Base-by-base conservation (phyloP, 345 rosid species). In the Eucalyptus sp. region DNA sequence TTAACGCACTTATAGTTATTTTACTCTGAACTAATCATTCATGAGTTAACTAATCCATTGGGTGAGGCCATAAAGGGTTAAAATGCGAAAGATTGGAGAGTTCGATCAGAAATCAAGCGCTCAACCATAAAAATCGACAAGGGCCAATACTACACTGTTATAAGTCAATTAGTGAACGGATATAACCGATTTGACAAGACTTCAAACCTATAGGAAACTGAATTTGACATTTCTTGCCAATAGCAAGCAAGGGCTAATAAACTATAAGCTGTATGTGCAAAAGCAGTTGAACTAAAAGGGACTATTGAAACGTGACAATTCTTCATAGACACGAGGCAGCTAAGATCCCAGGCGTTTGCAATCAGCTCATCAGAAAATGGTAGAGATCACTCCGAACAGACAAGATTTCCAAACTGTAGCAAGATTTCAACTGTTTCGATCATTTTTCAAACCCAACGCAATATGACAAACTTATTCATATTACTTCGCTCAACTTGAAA, bases 101-200 rank as follows among this genome's bases (percentile, higher is more conserved):
- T 50, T 50, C 3, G 7, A 50, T 15, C 7, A 50, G 0, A 50
- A 50, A 50, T 50, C 0, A 3, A 15, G 1, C 0, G 0, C 7
- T 50, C 3, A 0, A 50, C 18, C 6, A 15, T 50, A 50, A 15
- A 1, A 3, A 50, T 50, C 3, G 0, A 50, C 17, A 50, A 14
- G 0, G 17, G 17, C 13, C 52, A 5, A 50, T 50, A 50, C 18
- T 50, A 15, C 3, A 50, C 52, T 50, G 14, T 50, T 50, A 50
- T 50, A 50, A 50, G 6, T 15, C 7, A 50, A 50, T 50, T 50
- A 50, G 52, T 3, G 3, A 50, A 50, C 1, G 0, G 15, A 50
- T 50, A 50, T 50, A 50, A 50, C 15, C 6, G 52, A 6, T 50
- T 50, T 1, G 33, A 33, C n/a, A 43, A 68, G 41, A 37, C 25